A percentile compares a stretch with the other conserved stretches of the same genome.
Conservation (phyloP, 768 basidiomycete species). For the Suillus occidentalis region DNA sequence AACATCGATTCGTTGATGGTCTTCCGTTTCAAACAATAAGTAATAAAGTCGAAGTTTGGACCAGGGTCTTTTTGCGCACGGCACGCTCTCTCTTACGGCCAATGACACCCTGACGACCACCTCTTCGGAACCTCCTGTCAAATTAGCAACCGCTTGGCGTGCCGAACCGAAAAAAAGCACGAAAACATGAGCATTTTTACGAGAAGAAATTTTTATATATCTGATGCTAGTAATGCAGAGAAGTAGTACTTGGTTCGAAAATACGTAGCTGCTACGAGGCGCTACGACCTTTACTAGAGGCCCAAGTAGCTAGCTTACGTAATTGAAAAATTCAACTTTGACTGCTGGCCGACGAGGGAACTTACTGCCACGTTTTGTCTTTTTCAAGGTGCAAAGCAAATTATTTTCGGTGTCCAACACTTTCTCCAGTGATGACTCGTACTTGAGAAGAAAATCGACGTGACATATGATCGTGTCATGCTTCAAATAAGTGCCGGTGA, state of each 20-base stretch:
- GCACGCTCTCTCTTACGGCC: not conserved
- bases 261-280: not conserved
- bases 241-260: not conserved
- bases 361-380: not conserved
- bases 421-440: not conserved
- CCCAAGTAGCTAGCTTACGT: not conserved
- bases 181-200: not conserved
- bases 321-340: not conserved
- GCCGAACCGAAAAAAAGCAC: constrained; percentile 5
- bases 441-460: not conserved
- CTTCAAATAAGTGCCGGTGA: not conserved
- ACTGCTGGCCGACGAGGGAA: too few relatives aligned
- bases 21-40: not conserved
- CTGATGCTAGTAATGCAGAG: not conserved
- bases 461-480: not conserved
- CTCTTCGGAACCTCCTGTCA: constrained; percentile 8
- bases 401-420: not conserved
- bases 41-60: not conserved
- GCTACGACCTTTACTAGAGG: too few relatives aligned
- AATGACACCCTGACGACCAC: constrained; percentile 12
- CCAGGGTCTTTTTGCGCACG: constrained; percentile 3
- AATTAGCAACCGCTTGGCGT: not conserved
- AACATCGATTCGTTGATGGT: not conserved
- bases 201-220: not conserved
- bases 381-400: not conserved